Evolutionary conservation across 2,329 filamentous ascomycete genomes (phyloP), one percentile per base, ranked within the genome.

Genomic region (Colletotrichum plurivorum): DNA sequence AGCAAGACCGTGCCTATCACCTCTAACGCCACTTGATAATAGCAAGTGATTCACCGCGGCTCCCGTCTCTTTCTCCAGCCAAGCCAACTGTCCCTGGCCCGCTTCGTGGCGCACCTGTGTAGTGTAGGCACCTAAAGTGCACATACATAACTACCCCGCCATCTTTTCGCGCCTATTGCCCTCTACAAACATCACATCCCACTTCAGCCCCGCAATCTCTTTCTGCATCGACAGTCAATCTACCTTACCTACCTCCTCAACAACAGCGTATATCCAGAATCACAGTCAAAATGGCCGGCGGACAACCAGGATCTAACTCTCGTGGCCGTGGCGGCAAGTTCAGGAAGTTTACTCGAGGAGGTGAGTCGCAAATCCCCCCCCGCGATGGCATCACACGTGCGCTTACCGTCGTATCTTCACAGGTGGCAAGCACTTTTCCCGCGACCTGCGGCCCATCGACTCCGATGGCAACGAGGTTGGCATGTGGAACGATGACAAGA

Each of bases 361-460:
- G 95, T 95, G 83, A 75, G 88, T 76, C 20, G 36, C 39, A 63
- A 25, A 12, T 20, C 13, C 10, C n/a, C 22, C n/a, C 39, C 52
- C 53, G 55, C 51, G 54, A 56, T 25, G 45, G 43, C 39, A 61
- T 54, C 22, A 56, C 58, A 16, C 16, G 22, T n/a, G 36, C 15
- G 54, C 72, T 75, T 68, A 75, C 53, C 48, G 6, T 59, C 43
- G 51, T 16, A n/a, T 41, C 57, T 31, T 25, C 31, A 25, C 73
- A 97, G 95, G 95, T 71, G 96, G 96, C 77, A 97, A 98, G 83
- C 92, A 97, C 78, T 99, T 97, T 84, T 98, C 95, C 73, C 92
- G 94, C 73, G 92, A 98, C 80, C 90, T 98, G 54, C 91, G 93
- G 80, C 95, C 95, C 20, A 84, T 96, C 76, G 95, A 98, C 77